Percentiles rank a stretch among this genome's conserved stretches.
Conservation (phyloP, 768 basidiomycete genomes). For the Kwoniella sp. region DNA sequence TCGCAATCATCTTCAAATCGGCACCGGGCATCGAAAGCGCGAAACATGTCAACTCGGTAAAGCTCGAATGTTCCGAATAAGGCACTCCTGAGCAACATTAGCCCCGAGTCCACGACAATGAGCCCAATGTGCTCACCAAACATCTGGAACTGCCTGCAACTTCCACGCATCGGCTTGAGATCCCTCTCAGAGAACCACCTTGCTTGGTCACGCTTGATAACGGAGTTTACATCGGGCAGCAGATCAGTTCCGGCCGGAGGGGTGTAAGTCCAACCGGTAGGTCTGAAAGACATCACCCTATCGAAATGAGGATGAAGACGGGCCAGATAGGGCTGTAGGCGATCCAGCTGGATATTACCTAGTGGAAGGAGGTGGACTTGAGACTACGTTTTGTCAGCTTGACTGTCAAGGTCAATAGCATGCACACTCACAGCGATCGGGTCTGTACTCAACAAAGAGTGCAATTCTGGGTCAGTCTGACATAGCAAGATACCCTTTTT, state of each 20-base stretch:
- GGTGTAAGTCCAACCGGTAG: constrained; percentile 91
- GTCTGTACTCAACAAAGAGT: constrained; percentile 69
- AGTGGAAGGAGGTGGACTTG: constrained; percentile 84
- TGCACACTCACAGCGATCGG: constrained; percentile 57
- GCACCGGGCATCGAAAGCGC: constrained; percentile 73
- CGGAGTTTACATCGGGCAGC: constrained; percentile 61
- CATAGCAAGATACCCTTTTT: constrained; percentile 80
- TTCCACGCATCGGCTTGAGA: constrained; percentile 66
- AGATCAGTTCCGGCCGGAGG: constrained; percentile 63
- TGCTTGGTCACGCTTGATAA: constrained; percentile 66
- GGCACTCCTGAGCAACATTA: constrained; percentile 47
- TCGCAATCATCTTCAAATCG: constrained; percentile 83
- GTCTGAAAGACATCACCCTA: constrained; percentile 74
- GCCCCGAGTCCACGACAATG: background rate
- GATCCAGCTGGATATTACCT: constrained; percentile 65
- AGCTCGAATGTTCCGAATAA: constrained; percentile 94
- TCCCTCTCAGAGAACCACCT: constrained; percentile 66
- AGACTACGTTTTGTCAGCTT: constrained; percentile 40
- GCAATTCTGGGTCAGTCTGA: constrained; percentile 76
- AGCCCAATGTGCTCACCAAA: constrained; percentile 62
- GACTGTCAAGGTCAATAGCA: background rate
- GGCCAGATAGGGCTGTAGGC: constrained; percentile 69
- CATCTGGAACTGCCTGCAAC: constrained; percentile 64
- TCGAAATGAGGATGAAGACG: constrained; percentile 68
- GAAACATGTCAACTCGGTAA: constrained; percentile 92